These are phyloP conservation scores for Micractinium conductrix DNA, from an alignment of 139 green algal genomes.

Conservation along the genomic window DNA sequence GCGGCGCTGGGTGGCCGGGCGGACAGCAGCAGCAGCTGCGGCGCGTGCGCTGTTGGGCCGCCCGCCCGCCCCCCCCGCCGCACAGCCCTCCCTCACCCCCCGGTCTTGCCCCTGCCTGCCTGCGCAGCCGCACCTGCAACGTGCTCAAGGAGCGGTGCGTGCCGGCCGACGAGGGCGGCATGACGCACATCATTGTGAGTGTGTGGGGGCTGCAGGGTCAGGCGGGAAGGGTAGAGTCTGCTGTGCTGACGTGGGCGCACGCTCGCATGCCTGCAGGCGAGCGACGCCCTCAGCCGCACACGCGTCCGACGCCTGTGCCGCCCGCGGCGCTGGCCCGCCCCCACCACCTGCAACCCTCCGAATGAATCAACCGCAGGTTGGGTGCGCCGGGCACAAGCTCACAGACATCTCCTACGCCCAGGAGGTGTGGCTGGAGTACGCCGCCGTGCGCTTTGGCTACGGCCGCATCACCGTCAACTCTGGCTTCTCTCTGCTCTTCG, in stretches of 20 bases:
- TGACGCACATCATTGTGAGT: slow-evolving; percentile 61
- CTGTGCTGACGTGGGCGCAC: neutral
- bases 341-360: neutral
- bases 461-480: slow-evolving; percentile 43
- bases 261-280: too few relatives aligned
- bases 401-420: slow-evolving; percentile 56
- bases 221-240: neutral
- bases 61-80: neutral
- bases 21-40: too few relatives aligned
- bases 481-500: slow-evolving; percentile 34
- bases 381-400: slow-evolving; percentile 67
- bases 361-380: slow-evolving; percentile 25
- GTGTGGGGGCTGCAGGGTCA: neutral
- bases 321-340: too few relatives aligned
- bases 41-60: neutral
- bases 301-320: neutral
- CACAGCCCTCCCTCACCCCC: neutral
- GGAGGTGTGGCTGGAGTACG: slow-evolving; percentile 58
- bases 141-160: slow-evolving; percentile 52
- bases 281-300: neutral
- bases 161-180: slow-evolving; percentile 44
- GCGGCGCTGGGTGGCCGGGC: too few relatives aligned
- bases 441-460: slow-evolving; percentile 39
- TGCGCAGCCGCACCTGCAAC: slow-evolving; percentile 61
- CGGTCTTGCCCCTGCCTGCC: too few relatives aligned